Evolutionary conservation across 139 green algal species (phyloP).

Genomic region (Chlorella sp.): DNA sequence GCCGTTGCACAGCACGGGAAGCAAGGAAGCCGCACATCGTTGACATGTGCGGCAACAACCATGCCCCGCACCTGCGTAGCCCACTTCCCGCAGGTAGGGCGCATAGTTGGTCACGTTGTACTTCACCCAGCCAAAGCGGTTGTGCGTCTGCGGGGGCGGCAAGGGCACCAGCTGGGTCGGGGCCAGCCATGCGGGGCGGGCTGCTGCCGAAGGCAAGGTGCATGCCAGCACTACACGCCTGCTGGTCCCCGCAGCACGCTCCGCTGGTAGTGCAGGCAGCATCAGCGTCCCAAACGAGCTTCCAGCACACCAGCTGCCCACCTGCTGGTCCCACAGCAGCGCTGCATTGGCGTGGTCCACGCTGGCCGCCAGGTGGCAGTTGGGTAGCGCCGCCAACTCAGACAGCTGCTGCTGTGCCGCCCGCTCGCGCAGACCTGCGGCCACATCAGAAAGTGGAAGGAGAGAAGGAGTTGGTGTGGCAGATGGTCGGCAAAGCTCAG

Average conservation of each 20-base stretch:
- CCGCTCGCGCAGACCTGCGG: slow-evolving; percentile 54
- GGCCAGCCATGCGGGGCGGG: background rate
- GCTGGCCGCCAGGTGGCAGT: slow-evolving; percentile 76
- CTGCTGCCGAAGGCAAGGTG: background rate
- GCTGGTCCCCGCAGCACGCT: background rate
- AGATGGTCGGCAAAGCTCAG: too few species aligned
- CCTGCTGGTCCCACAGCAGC: slow-evolving; percentile 82
- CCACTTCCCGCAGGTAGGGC: slow-evolving; percentile 65
- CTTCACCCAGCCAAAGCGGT: slow-evolving; percentile 75
- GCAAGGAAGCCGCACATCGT: too few species aligned
- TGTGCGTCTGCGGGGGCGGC: slow-evolving; percentile 35
- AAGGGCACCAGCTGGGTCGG: background rate
- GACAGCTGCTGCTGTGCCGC: slow-evolving; percentile 72
- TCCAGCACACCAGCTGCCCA: background rate
- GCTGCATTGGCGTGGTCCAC: slow-evolving; percentile 84
- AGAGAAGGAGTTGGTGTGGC: too few species aligned
- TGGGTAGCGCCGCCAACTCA: slow-evolving; percentile 66
- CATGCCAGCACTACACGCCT: background rate
- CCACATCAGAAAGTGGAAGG: too few species aligned
- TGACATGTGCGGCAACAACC: background rate
- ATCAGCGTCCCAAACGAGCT: background rate
- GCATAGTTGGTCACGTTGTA: slow-evolving; percentile 75
- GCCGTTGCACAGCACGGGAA: too few species aligned
- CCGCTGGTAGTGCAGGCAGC: too few species aligned
- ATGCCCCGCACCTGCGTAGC: background rate